Evolutionary conservation across 352 stramenopile species (phyloP), one percentile per base, ranked within the genome.

Genomic region (Pythium oligandrum): DNA sequence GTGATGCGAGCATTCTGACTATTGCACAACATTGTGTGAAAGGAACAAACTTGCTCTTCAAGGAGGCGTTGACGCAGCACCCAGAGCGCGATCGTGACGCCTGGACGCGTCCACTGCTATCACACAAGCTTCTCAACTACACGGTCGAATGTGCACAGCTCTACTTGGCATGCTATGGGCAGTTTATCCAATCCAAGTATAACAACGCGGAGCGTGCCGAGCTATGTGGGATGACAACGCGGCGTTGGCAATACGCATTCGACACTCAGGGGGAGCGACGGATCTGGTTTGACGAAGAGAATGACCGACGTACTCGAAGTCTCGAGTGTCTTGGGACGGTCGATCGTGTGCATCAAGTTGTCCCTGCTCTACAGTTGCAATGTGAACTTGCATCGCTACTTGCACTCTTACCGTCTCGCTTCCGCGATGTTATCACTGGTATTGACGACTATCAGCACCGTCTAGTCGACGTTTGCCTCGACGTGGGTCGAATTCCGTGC

Each of bases 401-500:
- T 0, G 12, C 59, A 0, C 50, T 84, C 5, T 58, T 79, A 8
- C 70, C 67, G 6, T 2, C 2, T 30, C 35, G 53, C 0, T 78
- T 70, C 51, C 44, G 45, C 45, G 10, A 68, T 11, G 56, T 64
- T 8, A 61, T 78, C 37, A 36, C 40, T 5, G 40, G 3, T 0
- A 61, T 78, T 12, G 49, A 61, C 35, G 39, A 63, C 5, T 69
- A 66, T 36, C 40, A 47, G 2, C 47, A 51, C 8, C 42, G 47
- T 45, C 60, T 87, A 2, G 58, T 79, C 0, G 69, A 83, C 9
- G 44, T 84, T 2, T 73, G 57, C 26, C 32, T 87, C 7, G 69
- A 84, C 31, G 46, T 73, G 0, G 64, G 73, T 0, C 59, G 69
- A 1, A 39, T 65, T 39, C 67, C 65, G 1, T 66, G 65, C 17